Conservation (phyloP, 306 rosid species). For the Pterocarpus santalinus region DNA sequence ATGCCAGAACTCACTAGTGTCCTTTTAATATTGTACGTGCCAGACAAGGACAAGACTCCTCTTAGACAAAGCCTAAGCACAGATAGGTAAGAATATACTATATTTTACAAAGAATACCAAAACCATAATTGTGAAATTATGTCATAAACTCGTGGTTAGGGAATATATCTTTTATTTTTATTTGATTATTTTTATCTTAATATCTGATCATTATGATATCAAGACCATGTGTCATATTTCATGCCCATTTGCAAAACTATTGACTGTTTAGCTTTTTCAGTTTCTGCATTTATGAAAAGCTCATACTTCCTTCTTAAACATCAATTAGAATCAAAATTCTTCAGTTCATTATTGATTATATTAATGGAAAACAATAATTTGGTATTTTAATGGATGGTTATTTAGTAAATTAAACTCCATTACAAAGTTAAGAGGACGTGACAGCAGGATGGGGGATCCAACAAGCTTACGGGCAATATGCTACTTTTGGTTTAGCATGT, state of each 20-base stretch:
- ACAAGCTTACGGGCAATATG: constrained; percentile 9
- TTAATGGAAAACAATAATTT: neutral
- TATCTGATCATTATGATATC: constrained; percentile 21
- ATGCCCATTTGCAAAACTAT: constrained; percentile 17
- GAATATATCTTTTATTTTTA: constrained; percentile 12
- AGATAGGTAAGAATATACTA: too few relatives aligned
- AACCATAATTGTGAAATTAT: neutral
- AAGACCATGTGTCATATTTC: constrained; percentile 17
- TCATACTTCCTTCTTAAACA: constrained; percentile 10
- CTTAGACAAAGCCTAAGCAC: too few relatives aligned
- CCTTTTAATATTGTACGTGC: too few relatives aligned
- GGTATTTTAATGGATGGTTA: constrained; percentile 26
- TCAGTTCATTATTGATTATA: constrained; percentile 15
- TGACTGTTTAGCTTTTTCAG: constrained; percentile 15
- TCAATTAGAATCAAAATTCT: constrained; percentile 32
- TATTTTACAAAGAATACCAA: too few relatives aligned
- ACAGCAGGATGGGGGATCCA: constrained; percentile 3
- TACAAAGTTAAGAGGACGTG: constrained; percentile 7
- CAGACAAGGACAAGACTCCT: too few relatives aligned
- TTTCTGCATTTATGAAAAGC: neutral
- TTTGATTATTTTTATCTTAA: constrained; percentile 3
- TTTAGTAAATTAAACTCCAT: constrained; percentile 9
- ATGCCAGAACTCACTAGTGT: too few relatives aligned
- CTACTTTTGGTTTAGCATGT: constrained; percentile 19
- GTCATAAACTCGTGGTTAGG: neutral